Evolutionary conservation across 495 filamentous ascomycete species (phyloP).

Genomic region (Hypomontagnella monticulosa): DNA sequence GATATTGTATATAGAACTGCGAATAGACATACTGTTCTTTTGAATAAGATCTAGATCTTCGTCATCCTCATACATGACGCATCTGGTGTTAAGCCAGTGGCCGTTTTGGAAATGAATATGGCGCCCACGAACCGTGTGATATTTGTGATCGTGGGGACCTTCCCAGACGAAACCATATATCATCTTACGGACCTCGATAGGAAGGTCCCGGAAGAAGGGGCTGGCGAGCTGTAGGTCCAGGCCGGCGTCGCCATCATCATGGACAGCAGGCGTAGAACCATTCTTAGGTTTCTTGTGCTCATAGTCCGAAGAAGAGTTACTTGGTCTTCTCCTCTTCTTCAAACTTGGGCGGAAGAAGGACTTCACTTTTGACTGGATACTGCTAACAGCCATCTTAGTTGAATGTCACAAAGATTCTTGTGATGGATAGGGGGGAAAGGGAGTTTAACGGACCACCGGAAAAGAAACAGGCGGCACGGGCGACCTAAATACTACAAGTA

Average conservation of each 20-base stretch:
- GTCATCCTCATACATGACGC: conserved; percentile 47
- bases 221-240: conserved; percentile 30
- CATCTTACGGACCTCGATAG: conserved; percentile 47
- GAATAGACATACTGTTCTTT: conserved; percentile 35
- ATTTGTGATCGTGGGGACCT: conserved; percentile 38
- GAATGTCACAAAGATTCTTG: neutral
- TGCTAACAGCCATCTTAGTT: conserved; percentile 35
- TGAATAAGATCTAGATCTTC: conserved; percentile 43
- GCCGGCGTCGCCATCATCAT: neutral
- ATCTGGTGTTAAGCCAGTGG: conserved; percentile 43
- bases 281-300: conserved; percentile 22
- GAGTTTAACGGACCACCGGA: neutral
- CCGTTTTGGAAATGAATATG: conserved; percentile 45
- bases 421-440: neutral
- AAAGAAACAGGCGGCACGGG: neutral
- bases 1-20: neutral
- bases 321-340: conserved; percentile 34
- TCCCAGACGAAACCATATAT: conserved; percentile 45
- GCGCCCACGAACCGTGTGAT: conserved; percentile 35
- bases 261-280: neutral
- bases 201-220: conserved; percentile 42
- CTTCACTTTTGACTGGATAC: conserved; percentile 34
- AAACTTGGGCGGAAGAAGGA: conserved; percentile 36
- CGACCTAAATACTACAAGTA: conserved; percentile 22
- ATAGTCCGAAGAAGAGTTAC: conserved; percentile 8